Evolutionary conservation across 306 rosid genomes (phyloP).

Genomic region (Rosa persica): DNA sequence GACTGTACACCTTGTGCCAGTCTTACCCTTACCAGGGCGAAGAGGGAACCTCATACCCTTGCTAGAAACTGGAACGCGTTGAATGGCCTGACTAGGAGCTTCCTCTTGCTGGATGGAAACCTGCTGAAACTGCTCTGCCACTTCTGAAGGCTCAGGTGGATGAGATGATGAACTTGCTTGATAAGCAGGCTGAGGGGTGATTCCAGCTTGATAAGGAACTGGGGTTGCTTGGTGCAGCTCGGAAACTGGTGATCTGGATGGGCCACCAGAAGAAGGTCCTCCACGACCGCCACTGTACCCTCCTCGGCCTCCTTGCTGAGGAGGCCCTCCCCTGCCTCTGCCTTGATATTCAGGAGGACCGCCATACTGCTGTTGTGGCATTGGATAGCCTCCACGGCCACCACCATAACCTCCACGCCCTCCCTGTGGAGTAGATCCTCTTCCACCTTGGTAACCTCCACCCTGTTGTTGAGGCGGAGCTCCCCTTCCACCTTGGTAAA

Average conservation of each 20-base stretch:
- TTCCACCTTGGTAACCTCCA: constrained; percentile 59
- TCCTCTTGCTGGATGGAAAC: constrained; percentile 41
- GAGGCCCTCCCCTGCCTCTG: constrained; percentile 79
- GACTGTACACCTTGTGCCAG: constrained; percentile 61
- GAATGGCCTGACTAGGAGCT: constrained; percentile 41
- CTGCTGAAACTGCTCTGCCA: constrained; percentile 40
- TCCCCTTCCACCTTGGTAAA: constrained; percentile 71
- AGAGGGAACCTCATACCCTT: constrained; percentile 89
- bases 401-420: constrained; percentile 46
- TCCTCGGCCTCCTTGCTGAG: constrained; percentile 76
- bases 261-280: constrained; percentile 64
- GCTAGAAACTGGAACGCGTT: constrained; percentile 57
- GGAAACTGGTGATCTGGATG: constrained; percentile 70
- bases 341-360: constrained; percentile 67
- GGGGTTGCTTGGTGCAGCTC: constrained; percentile 99
- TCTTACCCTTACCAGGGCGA: constrained; percentile 87
- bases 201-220: constrained; percentile 56
- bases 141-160: constrained; percentile 37
- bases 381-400: constrained; percentile 45
- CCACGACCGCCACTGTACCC: constrained; percentile 58
- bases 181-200: constrained; percentile 52
- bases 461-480: constrained; percentile 52
- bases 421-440: constrained; percentile 34
- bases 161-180: constrained; percentile 71
- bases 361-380: constrained; percentile 62